Evolutionary conservation across 257 asterid genomes (phyloP), one percentile per base, ranked within the genome.

Genomic region (Leptodermis oblonga): DNA sequence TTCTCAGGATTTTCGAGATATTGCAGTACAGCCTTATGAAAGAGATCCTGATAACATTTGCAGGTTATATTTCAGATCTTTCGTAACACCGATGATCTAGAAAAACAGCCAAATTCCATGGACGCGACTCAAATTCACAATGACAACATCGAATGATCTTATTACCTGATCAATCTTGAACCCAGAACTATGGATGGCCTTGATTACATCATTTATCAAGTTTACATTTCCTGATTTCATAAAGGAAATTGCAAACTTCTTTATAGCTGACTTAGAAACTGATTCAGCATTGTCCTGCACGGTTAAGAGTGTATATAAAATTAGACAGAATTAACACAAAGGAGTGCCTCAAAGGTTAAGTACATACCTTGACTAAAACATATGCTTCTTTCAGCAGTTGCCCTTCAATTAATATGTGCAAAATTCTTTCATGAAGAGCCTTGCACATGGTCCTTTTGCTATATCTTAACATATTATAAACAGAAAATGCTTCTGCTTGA

Each of bases 311-410:
- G 68, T 62, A 45, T 76, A 68, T 67, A 67, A 43, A n/a, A 20
- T 43, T 17, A 48, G 39, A 36, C 31, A 30, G 43, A 48, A 68
- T 56, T 22, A 51, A 54, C 30, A 52, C n/a, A 2, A 1, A 65
- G 62, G 70, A 69, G 65, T 30, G 22, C 75, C 56, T 43, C 37
- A 55, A 65, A 74, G 11, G 60, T 25, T 63, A 67, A 52, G 58
- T 52, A n/a, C 9, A 34, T 80, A 90, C 98, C 96, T 92, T 92
- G 82, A 92, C 87, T 68, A 92, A 85, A 11, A 92, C 83, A 77
- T 92, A 92, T 36, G 98, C 97, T 55, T 92, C 98, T 86, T 92
- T 92, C 72, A 90, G 86, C 76, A 92, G 94, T 60, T 82, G 86
- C 71, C 98, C 98, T 25, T 86, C 84, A 51, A 92, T 73, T 83